Base-by-base conservation (phyloP, 768 basidiomycete species). In the Megacollybia marginata region DNA sequence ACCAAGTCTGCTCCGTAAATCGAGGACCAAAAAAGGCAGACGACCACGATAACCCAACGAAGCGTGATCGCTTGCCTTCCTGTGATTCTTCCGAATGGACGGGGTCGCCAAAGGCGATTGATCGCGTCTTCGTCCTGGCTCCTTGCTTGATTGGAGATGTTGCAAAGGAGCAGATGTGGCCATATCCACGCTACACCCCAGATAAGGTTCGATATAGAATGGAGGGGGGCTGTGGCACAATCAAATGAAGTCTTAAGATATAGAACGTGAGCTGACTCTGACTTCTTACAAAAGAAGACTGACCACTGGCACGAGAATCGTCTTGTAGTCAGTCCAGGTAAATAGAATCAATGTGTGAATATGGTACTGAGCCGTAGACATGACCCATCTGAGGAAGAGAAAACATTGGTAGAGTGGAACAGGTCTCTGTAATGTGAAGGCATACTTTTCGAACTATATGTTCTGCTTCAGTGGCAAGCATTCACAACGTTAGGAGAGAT, bases 291-390 rank as follows among this genome's bases (percentile, higher is more conserved):
- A 20, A 20, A 44, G 9, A 10, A 44, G 20, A 46, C 62, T 32
- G 19, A 61, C 62, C 32, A 63, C 54, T 3, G 62, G 62, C n/a
- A 63, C 44, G 9, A 63, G 47, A 10, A 62, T 55, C 9, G 62
- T 62, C 49, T 62, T 62, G 47, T 55, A 61, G 48, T 63, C 62
- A 18, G 62, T 55, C 55, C 57, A 57, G 11, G 62, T 63, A 47
- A 63, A 63, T n/a, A 63, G 51, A 23, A 62, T 50, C 18, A 56
- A 51, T 33, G 59, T 59, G 44, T 56, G 48, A 4, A 59, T 20
- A 33, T 59, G 52, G 23, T 54, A 52, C 35, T n/a, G 23, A 15
- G 43, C 50, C 9, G 48, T 23, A 44, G 57, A 36, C 35, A 36
- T n/a, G n/a, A n/a, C n/a, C n/a, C n/a, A n/a, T n/a, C n/a, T n/a